Percentiles rank a stretch among this genome's conserved stretches.
These are phyloP conservation scores for Pseudogymnoascus sp. DNA, from an alignment of 2,329 filamentous ascomycete genomes.

Conservation along the genomic window DNA sequence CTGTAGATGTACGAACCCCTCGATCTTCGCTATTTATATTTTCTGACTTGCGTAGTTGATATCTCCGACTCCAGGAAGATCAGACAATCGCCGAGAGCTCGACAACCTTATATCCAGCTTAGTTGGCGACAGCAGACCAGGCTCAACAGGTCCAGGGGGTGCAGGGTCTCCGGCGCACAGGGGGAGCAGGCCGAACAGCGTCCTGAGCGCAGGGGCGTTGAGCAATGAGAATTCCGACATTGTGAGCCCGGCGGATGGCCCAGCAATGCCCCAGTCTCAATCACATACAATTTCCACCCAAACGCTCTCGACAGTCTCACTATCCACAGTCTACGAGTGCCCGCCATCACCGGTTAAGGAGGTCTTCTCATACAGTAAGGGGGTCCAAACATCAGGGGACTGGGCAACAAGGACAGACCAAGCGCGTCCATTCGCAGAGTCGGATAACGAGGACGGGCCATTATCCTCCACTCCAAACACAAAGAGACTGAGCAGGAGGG, in stretches of 20 bases:
- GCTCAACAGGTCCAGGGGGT: conserved; percentile 56
- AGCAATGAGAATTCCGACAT: conserved; percentile 66
- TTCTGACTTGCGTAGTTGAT: conserved; percentile 42
- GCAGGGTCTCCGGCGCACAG: conserved; percentile 57
- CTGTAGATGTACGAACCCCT: conserved; percentile 56
- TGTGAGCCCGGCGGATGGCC: conserved; percentile 39
- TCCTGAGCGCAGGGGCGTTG: conserved; percentile 71
- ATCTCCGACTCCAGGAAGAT: conserved; percentile 61
- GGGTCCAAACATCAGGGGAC: conserved; percentile 79
- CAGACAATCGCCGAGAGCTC: conserved; percentile 65
- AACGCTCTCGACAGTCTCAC: conserved; percentile 63
- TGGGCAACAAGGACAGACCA: conserved; percentile 51
- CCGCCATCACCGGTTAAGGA: conserved; percentile 70
- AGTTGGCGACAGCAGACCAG: conserved; percentile 68
- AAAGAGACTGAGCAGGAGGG: conserved; percentile 70
- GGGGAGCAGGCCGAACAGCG: conserved; percentile 76
- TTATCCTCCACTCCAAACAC: conserved; percentile 46
- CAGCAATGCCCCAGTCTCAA: conserved; percentile 27
- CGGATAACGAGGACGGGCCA: conserved; percentile 56
- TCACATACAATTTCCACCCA: conserved; percentile 43
- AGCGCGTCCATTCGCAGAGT: conserved; percentile 43
- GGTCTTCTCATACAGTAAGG: conserved; percentile 93
- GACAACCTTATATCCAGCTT: conserved; percentile 79
- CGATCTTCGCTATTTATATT: neutral
- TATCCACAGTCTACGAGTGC: conserved; percentile 74